Conservation (phyloP, 805 yeast species). For the Cyberlindnera galapagoensis region DNA sequence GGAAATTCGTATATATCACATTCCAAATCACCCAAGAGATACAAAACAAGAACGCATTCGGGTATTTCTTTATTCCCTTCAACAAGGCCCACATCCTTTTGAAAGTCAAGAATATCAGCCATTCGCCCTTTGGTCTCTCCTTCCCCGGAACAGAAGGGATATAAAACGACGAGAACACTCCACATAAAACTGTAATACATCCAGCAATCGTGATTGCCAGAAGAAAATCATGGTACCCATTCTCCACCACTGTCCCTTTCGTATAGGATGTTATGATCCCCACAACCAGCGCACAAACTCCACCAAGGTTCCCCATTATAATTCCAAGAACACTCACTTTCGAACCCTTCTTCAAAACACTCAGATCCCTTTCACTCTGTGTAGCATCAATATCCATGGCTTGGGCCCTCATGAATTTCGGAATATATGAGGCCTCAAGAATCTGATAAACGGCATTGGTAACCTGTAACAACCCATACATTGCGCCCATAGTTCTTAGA, state of each 20-base stretch:
- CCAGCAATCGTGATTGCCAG: slow-evolving; percentile 36
- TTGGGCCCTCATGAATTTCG: slow-evolving; percentile 32
- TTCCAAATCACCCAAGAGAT: slow-evolving; percentile 39
- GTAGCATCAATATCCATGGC: slow-evolving; percentile 9
- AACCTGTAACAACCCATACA: slow-evolving; percentile 28
- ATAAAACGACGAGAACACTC: slow-evolving; percentile 22
- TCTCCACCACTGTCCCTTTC: slow-evolving; percentile 20
- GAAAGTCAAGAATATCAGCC: slow-evolving; percentile 23
- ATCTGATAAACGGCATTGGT: slow-evolving; percentile 30
- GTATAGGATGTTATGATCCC: slow-evolving; percentile 33
- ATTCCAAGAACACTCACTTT: slow-evolving; percentile 33
- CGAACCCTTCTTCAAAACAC: slow-evolving; percentile 28
- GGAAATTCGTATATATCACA: slow-evolving; percentile 29
- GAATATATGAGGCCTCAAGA: slow-evolving; percentile 34
- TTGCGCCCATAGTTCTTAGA: slow-evolving; percentile 24
- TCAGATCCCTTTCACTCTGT: slow-evolving; percentile 12
- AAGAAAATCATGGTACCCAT: slow-evolving; percentile 30
- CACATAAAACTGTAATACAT: slow-evolving; percentile 25
- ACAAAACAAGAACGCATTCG: slow-evolving; percentile 31
- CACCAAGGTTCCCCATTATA: slow-evolving; percentile 31
- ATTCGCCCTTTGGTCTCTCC: slow-evolving; percentile 23
- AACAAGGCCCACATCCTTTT: slow-evolving; percentile 24
- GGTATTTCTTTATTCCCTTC: slow-evolving; percentile 24
- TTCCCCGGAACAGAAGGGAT: slow-evolving; percentile 29
- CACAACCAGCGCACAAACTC: slow-evolving; percentile 30